Conservation (phyloP, 2,329 filamentous ascomycete genomes). For the Neodidymelliopsis sp. region DNA sequence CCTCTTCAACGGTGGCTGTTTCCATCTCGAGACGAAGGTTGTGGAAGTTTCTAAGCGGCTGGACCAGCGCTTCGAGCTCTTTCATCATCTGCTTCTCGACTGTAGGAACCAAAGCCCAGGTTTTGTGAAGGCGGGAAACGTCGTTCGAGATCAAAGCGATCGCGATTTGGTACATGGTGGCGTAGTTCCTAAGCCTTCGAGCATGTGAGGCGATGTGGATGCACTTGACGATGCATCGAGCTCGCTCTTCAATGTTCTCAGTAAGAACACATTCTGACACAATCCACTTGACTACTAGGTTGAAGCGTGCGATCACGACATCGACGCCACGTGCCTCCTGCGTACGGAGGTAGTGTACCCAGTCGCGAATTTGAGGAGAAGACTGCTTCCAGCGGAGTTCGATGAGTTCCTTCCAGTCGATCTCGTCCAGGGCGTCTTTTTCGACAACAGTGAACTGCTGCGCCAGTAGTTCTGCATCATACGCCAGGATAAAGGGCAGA, state of each 20-base stretch:
- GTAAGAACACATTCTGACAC: constrained; percentile 82
- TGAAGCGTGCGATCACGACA: constrained; percentile 85
- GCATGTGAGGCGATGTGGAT: constrained; percentile 83
- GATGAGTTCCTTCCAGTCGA: constrained; percentile 87
- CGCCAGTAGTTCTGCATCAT: constrained; percentile 78
- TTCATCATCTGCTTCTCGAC: constrained; percentile 70
- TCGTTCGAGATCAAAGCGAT: constrained; percentile 79
- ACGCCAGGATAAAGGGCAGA: constrained; percentile 80
- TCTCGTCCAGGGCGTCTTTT: constrained; percentile 84
- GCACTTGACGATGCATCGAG: constrained; percentile 78
- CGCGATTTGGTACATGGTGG: constrained; percentile 81
- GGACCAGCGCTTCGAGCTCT: constrained; percentile 75
- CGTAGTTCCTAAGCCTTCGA: constrained; percentile 79
- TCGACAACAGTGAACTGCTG: constrained; percentile 87
- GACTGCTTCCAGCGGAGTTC: constrained; percentile 83
- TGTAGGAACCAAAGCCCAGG: constrained; percentile 74
- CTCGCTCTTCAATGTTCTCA: constrained; percentile 73
- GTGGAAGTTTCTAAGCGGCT: constrained; percentile 79
- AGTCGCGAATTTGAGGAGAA: constrained; percentile 72
- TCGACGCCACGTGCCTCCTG: constrained; percentile 78
- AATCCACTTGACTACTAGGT: constrained; percentile 87
- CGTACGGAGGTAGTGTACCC: constrained; percentile 81
- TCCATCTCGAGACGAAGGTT: constrained; percentile 83
- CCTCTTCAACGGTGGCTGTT: constrained; percentile 66
- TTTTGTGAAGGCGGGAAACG: constrained; percentile 70